These are phyloP conservation scores for Alternaria sp. DNA, from an alignment of 2,329 filamentous ascomycete species.

Conservation along the genomic window DNA sequence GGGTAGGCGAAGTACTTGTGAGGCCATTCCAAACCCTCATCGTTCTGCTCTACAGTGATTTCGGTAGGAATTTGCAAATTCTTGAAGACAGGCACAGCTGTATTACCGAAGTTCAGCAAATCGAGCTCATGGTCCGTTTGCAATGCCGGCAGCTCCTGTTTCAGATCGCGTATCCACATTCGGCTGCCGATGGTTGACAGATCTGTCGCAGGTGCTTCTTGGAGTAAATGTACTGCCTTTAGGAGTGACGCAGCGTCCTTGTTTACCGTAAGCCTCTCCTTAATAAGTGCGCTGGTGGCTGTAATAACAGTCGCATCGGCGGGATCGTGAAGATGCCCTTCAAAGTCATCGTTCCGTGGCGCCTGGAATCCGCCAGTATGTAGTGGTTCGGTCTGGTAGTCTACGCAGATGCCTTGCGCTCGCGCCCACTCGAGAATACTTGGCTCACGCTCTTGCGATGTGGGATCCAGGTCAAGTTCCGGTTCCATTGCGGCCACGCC, in stretches of 20 bases:
- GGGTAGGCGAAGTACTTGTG: slow-evolving; percentile 44
- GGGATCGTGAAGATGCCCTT: slow-evolving; percentile 35
- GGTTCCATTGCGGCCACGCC: slow-evolving; percentile 2
- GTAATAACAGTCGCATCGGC: slow-evolving; percentile 24
- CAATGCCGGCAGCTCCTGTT: slow-evolving; percentile 59
- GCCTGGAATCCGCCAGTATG: slow-evolving; percentile 20
- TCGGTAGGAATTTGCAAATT: slow-evolving; percentile 49
- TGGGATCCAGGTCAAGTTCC: slow-evolving; percentile 28
- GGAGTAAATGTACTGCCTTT: slow-evolving; percentile 26
- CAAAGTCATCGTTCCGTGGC: slow-evolving; percentile 20
- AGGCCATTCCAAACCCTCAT: slow-evolving; percentile 57
- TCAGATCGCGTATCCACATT: slow-evolving; percentile 43
- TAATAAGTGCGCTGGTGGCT: slow-evolving; percentile 26
- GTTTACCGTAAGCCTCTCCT: slow-evolving; percentile 41
- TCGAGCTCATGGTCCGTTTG: slow-evolving; percentile 57
- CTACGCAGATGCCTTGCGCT: slow-evolving; percentile 54
- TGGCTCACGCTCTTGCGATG: slow-evolving; percentile 38
- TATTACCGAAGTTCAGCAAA: slow-evolving; percentile 50
- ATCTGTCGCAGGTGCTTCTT: slow-evolving; percentile 3
- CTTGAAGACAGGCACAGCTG: slow-evolving; percentile 35
- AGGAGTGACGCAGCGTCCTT: slow-evolving; percentile 44
- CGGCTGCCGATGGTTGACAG: slow-evolving; percentile 16
- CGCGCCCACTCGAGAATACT: slow-evolving; percentile 59
- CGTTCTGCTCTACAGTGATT: slow-evolving; percentile 50
- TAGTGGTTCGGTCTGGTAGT: slow-evolving; percentile 48